phyloP scores from a whole-genome alignment of 2,329 filamentous ascomycete genomes.

The Cordyceps cicadae region DNA sequence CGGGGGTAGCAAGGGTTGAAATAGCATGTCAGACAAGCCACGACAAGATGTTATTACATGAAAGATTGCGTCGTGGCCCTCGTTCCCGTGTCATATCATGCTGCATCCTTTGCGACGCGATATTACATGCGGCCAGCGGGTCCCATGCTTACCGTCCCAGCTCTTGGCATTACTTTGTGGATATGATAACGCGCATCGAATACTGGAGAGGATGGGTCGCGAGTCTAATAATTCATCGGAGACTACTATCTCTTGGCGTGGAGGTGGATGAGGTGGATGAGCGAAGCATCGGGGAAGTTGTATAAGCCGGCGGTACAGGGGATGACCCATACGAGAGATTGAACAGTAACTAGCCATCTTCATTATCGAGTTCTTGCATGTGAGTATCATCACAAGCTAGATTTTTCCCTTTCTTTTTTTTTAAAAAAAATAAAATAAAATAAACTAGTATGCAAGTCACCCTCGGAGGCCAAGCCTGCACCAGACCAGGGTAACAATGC shows the following conservation, averaged over 20 bases:
- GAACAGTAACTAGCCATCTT: no score
- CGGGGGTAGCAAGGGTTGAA: conserved; percentile 7
- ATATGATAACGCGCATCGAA: conserved; percentile 1
- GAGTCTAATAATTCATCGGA: conserved; percentile 2
- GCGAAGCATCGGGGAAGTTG: not conserved
- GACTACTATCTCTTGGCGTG: conserved; percentile 4
- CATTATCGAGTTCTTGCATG: no score
- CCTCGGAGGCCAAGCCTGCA: not conserved
- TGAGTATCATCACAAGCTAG: no score
- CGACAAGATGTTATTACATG: conserved; percentile 1
- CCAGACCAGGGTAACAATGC: not conserved
- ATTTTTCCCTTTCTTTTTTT: no score
- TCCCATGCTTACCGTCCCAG: conserved; percentile 10
- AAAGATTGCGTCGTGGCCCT: not conserved
- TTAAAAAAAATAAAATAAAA: no score
- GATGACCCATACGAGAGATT: no score
- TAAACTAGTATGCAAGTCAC: not conserved
- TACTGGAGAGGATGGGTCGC: not conserved
- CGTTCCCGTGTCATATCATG: not conserved
- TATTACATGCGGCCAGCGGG: conserved; percentile 9
- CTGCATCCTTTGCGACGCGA: not conserved
- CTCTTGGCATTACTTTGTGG: conserved; percentile 11
- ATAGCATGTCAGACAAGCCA: not conserved
- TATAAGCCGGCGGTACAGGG: not conserved
- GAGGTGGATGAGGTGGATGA: not conserved